phyloP scores from a whole-genome alignment of 2,329 filamentous ascomycete genomes.

The Samsoniella hepiali region DNA sequence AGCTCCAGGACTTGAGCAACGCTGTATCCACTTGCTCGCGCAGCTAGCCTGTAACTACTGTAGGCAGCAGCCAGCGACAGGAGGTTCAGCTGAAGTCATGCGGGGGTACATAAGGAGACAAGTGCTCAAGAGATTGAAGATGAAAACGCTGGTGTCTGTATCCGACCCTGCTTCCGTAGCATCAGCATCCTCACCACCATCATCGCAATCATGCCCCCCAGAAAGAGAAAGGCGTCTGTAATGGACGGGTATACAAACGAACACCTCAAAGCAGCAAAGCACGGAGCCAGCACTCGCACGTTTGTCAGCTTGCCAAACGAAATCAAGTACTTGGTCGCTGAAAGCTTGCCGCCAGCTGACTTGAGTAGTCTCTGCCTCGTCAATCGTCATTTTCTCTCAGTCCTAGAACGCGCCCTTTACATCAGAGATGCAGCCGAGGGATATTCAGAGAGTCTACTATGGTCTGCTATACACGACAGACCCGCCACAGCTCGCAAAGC shows the following conservation, averaged over 20 bases:
- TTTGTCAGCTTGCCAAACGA: background rate
- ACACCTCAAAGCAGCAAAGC: background rate
- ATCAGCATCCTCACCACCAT: background rate
- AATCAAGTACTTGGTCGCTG: background rate
- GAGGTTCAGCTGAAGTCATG: no score
- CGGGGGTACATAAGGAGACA: no score
- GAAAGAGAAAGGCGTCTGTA: background rate
- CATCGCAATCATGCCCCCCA: background rate
- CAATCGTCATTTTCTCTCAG: background rate
- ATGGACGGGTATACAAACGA: background rate
- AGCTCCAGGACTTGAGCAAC: no score
- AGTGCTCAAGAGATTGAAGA: no score
- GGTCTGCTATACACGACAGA: background rate
- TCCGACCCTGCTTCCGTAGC: background rate
- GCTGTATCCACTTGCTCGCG: no score
- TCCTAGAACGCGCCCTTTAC: background rate
- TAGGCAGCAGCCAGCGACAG: no score
- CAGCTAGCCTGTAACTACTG: no score
- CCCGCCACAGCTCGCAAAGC: background rate
- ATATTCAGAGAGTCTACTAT: conserved; percentile 1
- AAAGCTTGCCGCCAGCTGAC: background rate
- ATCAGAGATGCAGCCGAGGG: background rate
- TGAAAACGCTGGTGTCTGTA: background rate
- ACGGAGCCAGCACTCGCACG: background rate
- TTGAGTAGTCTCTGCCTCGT: background rate